Conservation (phyloP, 805 yeast species). For the Candida ortonii region DNA sequence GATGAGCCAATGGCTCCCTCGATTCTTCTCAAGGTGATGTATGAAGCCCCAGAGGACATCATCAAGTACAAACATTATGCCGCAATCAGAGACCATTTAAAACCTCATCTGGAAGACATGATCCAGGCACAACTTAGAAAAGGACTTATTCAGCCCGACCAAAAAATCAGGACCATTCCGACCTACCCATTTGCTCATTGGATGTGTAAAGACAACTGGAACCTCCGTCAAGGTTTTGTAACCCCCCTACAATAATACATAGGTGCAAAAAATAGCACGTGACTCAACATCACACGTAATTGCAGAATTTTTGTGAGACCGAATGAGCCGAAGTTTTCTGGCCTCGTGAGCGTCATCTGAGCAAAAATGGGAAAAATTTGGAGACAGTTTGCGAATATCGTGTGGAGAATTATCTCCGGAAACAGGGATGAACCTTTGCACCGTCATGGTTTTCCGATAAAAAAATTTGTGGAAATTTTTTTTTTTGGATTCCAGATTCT, state of each 20-base stretch:
- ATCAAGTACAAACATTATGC: conserved; percentile 46
- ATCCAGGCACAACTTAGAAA: conserved; percentile 38
- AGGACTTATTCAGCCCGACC: conserved; percentile 37
- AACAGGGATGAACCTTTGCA: conserved; percentile 2
- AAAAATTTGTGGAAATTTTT: conserved; percentile 8
- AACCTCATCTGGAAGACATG: conserved; percentile 38
- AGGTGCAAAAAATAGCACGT: too few relatives aligned
- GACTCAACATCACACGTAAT: too few relatives aligned
- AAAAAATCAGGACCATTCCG: conserved; percentile 17
- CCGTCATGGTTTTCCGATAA: conserved; percentile 7
- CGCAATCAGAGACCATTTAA: conserved; percentile 40
- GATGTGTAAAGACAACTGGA: conserved; percentile 12
- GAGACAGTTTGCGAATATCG: too few relatives aligned
- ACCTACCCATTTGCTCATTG: conserved; percentile 25
- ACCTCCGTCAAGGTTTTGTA: conserved; percentile 9
- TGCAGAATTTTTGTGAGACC: too few relatives aligned
- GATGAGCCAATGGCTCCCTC: conserved; percentile 50
- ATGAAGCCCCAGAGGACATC: conserved; percentile 45
- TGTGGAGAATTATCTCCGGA: too few relatives aligned
- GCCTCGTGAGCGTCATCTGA: too few relatives aligned
- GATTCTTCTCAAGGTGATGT: conserved; percentile 39
- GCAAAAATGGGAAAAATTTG: too few relatives aligned
- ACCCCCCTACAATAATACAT: conserved; percentile 1
- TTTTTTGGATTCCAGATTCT: conserved; percentile 1
- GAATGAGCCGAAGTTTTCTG: too few relatives aligned